Evolutionary conservation across 768 basidiomycete genomes (phyloP).

Genomic region (Hortiboletus campestris): DNA sequence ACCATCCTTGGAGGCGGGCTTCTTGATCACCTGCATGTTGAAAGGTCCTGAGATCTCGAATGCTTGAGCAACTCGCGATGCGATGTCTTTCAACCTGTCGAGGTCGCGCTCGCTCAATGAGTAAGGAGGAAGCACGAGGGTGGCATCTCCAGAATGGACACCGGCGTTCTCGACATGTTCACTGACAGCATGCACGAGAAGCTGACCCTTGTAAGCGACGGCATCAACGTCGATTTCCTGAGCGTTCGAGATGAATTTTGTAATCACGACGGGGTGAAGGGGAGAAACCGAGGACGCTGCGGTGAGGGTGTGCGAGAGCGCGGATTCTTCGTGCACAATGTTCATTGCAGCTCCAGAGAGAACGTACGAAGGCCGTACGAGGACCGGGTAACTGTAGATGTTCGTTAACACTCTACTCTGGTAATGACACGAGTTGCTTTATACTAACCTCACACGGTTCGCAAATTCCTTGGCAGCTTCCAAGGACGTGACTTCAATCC

Average conservation of each 20-base stretch:
- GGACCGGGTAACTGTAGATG: conserved; percentile 80
- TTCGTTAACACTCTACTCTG: not conserved
- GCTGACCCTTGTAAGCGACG: conserved; percentile 88
- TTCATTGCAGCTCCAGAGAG: conserved; percentile 99
- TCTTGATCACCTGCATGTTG: conserved; percentile 99
- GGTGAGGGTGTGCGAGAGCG: conserved; percentile 91
- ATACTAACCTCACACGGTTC: conserved; percentile 60
- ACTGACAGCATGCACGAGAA: conserved; percentile 93
- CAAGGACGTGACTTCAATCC: conserved; percentile 87
- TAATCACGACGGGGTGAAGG: conserved; percentile 95
- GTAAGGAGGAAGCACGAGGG: conserved; percentile 93
- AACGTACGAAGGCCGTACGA: conserved; percentile 97
- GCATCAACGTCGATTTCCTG: conserved; percentile 99
- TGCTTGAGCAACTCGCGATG: conserved; percentile 90
- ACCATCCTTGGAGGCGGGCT: conserved; percentile 49
- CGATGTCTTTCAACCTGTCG: conserved; percentile 86
- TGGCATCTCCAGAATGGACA: conserved; percentile 98
- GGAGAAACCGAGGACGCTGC: conserved; percentile 96
- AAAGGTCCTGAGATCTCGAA: conserved; percentile 97
- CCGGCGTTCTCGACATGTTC: conserved; percentile 99
- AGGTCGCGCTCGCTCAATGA: conserved; percentile 75
- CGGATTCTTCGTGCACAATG: conserved; percentile 89
- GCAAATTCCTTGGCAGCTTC: conserved; percentile 93
- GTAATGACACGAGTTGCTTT: not conserved
- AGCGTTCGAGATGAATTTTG: conserved; percentile 97